Evolutionary conservation across 176 grass and related monocot species (phyloP).

Genomic region (Saccharum spontaneum): DNA sequence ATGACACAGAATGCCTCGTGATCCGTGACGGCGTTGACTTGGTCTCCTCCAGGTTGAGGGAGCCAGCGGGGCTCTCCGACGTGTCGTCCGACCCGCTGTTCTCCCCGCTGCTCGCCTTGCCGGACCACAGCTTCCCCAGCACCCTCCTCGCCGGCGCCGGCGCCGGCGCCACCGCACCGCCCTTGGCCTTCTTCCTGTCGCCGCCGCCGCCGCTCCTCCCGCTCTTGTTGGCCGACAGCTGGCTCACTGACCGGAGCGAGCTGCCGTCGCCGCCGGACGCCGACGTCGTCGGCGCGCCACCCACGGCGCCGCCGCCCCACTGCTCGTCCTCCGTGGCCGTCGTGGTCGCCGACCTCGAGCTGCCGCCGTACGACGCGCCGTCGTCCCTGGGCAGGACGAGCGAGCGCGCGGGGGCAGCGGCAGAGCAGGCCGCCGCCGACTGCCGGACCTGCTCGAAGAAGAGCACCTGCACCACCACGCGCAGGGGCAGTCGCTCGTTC

Average conservation of each 20-base stretch:
- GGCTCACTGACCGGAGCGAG: constrained; percentile 55
- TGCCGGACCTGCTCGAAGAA: constrained; percentile 84
- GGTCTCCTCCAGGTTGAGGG: constrained; percentile 68
- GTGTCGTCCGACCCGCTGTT: constrained; percentile 86
- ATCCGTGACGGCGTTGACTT: constrained; percentile 74
- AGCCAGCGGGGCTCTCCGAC: constrained; percentile 88
- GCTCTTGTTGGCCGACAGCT: constrained; percentile 34
- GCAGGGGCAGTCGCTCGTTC: constrained; percentile 90
- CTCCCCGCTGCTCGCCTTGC: constrained; percentile 62
- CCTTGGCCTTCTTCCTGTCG: constrained; percentile 46
- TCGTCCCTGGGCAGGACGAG: constrained; percentile 64
- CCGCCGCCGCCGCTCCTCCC: constrained; percentile 31
- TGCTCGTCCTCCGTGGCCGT: constrained; percentile 69
- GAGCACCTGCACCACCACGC: constrained; percentile 91
- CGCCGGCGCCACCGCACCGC: constrained; percentile 34
- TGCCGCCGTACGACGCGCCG: constrained; percentile 72
- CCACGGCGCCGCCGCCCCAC: constrained; percentile 29
- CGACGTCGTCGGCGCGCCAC: constrained; percentile 12
- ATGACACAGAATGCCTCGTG: constrained; percentile 76
- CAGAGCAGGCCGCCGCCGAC: constrained; percentile 10
- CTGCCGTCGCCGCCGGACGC: constrained; percentile 36
- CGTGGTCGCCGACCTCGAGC: constrained; percentile 78
- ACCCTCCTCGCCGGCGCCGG: constrained; percentile 57
- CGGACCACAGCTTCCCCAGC: constrained; percentile 84
- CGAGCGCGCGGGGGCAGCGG: not conserved